Base-by-base conservation (phyloP, 495 filamentous ascomycete genomes). In the Podospora fimiseda region DNA sequence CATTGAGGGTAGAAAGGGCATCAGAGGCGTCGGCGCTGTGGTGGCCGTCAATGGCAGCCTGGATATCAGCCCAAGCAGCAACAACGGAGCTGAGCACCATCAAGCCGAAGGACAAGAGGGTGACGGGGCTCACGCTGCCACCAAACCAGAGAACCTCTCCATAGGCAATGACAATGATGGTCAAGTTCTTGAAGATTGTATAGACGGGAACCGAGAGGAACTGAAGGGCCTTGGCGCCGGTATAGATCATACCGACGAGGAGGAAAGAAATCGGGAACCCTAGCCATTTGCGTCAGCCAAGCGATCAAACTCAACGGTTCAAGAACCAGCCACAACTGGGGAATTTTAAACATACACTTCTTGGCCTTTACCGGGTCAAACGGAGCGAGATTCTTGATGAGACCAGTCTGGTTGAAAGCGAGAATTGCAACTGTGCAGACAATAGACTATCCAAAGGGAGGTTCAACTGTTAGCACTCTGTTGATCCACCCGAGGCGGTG, bases 151-250 rank as follows among this genome's bases (percentile, higher is more conserved):
- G 78, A 22, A 99, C 93, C 74, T 99, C 93, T 53, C 93, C 93
- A 63, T 99, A 99, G 46, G 93, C 93, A 63, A 97, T 97, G 33
- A 97, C 81, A 60, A 99, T 99, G 70, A 93, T 99, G 46, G 93
- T 97, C 76, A 99, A 70, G 70, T 99, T 99, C 80, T 99, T 99
- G 81, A 99, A 99, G 70, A 99, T 99, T 46, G 93, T 99, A 75
- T 99, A 99, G 3, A 99, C 93, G 11, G 93, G 93, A 48, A 99
- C 95, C 15, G 89, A 95, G 52, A 99, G 85, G 74, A 83, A 97
- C 70, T 96, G 91, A 45, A 99, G 84, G 18, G 93, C 92, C 74
- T 96, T 96, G 66, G 88, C 90, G 64, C 88, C 83, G 43, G 93
- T 97, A 77, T 97, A 99, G 72, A 97, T 99, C 92, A 96, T 99